Evolutionary conservation across 2,329 filamentous ascomycete species (phyloP).

Genomic region (Grosmannia clavigera): DNA sequence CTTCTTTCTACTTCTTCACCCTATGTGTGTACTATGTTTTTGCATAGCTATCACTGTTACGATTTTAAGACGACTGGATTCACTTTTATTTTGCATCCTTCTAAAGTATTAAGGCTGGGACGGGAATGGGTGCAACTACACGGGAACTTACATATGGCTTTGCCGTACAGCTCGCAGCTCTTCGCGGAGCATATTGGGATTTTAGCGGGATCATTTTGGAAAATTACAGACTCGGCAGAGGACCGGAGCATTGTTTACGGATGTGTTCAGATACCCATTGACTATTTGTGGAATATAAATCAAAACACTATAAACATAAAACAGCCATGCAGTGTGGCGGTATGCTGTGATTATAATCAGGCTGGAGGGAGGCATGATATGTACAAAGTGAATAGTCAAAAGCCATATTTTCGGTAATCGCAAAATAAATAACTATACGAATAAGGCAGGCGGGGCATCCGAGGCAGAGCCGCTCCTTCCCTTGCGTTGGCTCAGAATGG

Average conservation of each 20-base stretch:
- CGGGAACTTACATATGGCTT: neutral
- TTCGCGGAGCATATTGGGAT: neutral
- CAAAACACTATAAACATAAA: neutral
- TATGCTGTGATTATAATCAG: neutral
- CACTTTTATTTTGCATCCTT: neutral
- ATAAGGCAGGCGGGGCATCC: neutral
- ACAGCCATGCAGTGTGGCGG: neutral
- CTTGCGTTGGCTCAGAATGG: neutral
- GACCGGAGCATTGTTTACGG: neutral
- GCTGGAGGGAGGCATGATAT: neutral
- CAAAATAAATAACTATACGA: neutral
- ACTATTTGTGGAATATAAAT: neutral
- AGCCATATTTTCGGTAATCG: neutral
- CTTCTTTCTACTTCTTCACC: neutral
- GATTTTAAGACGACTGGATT: neutral
- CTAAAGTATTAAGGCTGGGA: neutral
- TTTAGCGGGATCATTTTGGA: neutral
- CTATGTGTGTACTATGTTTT: neutral
- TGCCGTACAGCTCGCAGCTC: neutral
- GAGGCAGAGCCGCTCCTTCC: slow-evolving; percentile 1
- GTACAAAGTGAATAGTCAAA: neutral
- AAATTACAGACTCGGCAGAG: neutral
- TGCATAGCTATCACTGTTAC: neutral
- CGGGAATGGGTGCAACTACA: neutral
- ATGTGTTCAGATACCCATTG: neutral